Conservation (phyloP, 2,329 filamentous ascomycete species). For the Gnomoniopsis sp. region DNA sequence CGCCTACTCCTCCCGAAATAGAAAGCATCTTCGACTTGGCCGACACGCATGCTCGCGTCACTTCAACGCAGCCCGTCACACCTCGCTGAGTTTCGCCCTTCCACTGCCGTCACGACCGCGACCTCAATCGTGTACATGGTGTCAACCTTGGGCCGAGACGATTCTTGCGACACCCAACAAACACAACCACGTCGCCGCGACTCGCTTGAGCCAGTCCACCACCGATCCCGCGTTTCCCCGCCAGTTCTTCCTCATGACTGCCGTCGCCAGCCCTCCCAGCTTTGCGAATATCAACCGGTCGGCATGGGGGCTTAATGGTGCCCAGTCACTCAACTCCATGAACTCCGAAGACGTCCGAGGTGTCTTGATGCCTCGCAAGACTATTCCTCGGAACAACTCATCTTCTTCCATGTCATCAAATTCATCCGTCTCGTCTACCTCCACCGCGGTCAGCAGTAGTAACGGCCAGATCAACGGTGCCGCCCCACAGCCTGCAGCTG, state of each 20-base stretch:
- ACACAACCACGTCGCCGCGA: conserved; percentile 16
- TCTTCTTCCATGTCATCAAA: conserved; percentile 79
- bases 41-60: conserved; percentile 11
- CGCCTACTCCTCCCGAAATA: conserved; percentile 1
- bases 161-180: conserved; percentile 11
- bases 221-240: conserved; percentile 15
- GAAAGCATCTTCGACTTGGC: not conserved
- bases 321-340: conserved; percentile 58
- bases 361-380: conserved; percentile 89
- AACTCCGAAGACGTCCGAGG: conserved; percentile 80
- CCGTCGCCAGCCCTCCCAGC: conserved; percentile 62
- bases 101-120: conserved; percentile 5
- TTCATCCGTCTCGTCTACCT: conserved; percentile 55
- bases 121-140: conserved; percentile 22
- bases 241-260: conserved; percentile 55
- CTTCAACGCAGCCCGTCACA: conserved; percentile 1
- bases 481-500: conserved; percentile 42
- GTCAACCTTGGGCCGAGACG: conserved; percentile 18
- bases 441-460: conserved; percentile 62
- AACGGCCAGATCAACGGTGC: conserved; percentile 59
- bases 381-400: conserved; percentile 81
- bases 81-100: conserved; percentile 19
- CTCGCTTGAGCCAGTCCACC: conserved; percentile 22
- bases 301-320: conserved; percentile 62
- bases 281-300: conserved; percentile 62